Evolutionary conservation across 148 eudicot genomes (phyloP).

Genomic region (Silene latifolia): DNA sequence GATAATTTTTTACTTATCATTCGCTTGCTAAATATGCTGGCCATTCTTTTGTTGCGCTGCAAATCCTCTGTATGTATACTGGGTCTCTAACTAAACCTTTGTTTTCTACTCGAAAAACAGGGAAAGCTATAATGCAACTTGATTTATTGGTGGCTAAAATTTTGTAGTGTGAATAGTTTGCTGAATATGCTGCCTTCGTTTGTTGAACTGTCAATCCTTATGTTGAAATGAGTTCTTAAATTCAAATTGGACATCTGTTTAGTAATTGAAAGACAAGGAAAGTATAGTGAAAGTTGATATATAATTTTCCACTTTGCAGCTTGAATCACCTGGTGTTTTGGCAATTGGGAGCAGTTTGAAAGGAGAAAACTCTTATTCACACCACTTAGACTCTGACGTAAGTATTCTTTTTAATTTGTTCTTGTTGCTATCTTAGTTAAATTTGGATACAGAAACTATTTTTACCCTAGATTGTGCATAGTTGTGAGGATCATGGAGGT

Average conservation of each 20-base stretch:
- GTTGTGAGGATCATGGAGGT: neutral
- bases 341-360: slow-evolving; percentile 98
- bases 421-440: slow-evolving; percentile 1
- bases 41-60: too few species aligned
- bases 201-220: neutral
- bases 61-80: too few species aligned
- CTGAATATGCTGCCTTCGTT: neutral
- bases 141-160: neutral
- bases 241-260: neutral
- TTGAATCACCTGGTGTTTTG: slow-evolving; percentile 95
- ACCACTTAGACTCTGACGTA: slow-evolving; percentile 98
- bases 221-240: neutral
- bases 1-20: too few species aligned
- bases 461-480: slow-evolving; percentile 1
- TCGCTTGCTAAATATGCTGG: too few species aligned
- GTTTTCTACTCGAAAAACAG: too few species aligned
- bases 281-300: slow-evolving; percentile 2
- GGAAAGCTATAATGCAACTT: neutral
- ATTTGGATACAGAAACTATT: neutral
- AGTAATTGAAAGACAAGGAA: neutral
- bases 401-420: slow-evolving; percentile 25
- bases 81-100: too few species aligned
- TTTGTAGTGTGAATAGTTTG: neutral
- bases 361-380: slow-evolving; percentile 97
- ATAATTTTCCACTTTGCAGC: slow-evolving; percentile 41